Conservation (phyloP, 495 filamentous ascomycete species). For the Elaphomyces granulatus region DNA sequence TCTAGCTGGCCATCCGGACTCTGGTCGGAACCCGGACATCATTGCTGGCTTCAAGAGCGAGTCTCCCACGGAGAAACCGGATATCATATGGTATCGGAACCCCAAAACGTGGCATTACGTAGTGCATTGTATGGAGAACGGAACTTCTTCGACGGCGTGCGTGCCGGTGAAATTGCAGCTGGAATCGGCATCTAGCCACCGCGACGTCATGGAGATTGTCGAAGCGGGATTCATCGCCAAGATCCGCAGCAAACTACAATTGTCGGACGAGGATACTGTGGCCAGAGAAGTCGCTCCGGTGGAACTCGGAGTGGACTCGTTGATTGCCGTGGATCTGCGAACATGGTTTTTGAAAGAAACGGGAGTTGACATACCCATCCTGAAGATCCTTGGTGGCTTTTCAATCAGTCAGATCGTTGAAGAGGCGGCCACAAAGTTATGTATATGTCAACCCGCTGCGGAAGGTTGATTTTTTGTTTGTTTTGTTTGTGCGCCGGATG, state of each 20-base stretch:
- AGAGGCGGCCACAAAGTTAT: too few species aligned
- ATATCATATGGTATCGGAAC: too few species aligned
- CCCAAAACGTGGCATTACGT: too few species aligned
- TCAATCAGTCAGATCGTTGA: conserved; percentile 4
- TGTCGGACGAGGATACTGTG: neutral
- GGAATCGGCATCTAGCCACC: neutral
- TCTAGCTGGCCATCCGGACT: conserved; percentile 20
- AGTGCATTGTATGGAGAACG: too few species aligned
- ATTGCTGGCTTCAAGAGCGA: too few species aligned
- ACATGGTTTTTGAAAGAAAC: conserved; percentile 32
- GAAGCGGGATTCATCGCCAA: conserved; percentile 1
- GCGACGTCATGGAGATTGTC: conserved; percentile 2
- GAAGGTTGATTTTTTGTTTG: too few species aligned
- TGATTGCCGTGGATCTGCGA: conserved; percentile 34
- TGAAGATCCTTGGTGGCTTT: conserved; percentile 21
- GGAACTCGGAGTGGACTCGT: conserved; percentile 31
- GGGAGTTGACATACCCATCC: conserved; percentile 8
- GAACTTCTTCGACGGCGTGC: too few species aligned
- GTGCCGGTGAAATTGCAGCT: conserved; percentile 7
- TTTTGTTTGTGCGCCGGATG: too few species aligned
- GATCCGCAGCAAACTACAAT: neutral
- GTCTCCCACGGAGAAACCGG: too few species aligned
- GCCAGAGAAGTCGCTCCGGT: conserved; percentile 2
- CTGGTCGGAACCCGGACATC: too few species aligned
- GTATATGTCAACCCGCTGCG: too few species aligned